Conservation (phyloP, 148 eudicot genomes). For the Drosera capensis region DNA sequence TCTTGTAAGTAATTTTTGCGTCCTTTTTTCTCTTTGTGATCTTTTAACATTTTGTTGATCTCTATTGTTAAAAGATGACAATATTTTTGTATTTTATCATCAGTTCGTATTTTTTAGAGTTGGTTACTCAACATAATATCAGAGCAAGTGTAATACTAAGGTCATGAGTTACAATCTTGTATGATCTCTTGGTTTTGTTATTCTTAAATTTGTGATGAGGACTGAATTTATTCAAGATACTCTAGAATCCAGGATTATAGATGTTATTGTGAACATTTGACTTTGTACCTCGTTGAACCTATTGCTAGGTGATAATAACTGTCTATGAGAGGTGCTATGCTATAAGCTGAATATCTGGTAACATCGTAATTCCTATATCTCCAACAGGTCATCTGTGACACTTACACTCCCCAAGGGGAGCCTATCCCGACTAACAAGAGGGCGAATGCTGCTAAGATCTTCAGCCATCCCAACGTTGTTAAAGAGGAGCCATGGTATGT, state of each 20-base stretch:
- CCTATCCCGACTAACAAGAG: constrained; percentile 57
- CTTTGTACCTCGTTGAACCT: too few relatives aligned
- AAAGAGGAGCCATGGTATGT: constrained; percentile 43
- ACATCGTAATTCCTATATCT: neutral
- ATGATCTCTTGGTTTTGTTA: too few relatives aligned
- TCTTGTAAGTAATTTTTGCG: constrained; percentile 22
- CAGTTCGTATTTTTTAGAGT: too few relatives aligned
- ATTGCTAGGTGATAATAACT: too few relatives aligned
- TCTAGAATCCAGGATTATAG: too few relatives aligned
- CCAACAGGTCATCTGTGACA: constrained; percentile 48
- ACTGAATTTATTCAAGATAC: neutral
- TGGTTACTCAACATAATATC: too few relatives aligned
- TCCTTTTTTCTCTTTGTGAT: neutral
- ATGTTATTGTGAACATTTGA: too few relatives aligned
- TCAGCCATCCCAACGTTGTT: constrained; percentile 34
- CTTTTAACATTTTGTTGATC: neutral
- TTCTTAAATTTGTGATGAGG: too few relatives aligned
- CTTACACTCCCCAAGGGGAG: constrained; percentile 44
- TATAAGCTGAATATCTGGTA: neutral
- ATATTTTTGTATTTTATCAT: too few relatives aligned
- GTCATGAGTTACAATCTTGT: too few relatives aligned
- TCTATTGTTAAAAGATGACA: neutral
- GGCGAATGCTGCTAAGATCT: constrained; percentile 34
- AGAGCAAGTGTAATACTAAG: too few relatives aligned
- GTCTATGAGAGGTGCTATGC: neutral